Evolutionary conservation across 2,329 filamentous ascomycete genomes (phyloP).

Genomic region (Rosellinia necatrix): DNA sequence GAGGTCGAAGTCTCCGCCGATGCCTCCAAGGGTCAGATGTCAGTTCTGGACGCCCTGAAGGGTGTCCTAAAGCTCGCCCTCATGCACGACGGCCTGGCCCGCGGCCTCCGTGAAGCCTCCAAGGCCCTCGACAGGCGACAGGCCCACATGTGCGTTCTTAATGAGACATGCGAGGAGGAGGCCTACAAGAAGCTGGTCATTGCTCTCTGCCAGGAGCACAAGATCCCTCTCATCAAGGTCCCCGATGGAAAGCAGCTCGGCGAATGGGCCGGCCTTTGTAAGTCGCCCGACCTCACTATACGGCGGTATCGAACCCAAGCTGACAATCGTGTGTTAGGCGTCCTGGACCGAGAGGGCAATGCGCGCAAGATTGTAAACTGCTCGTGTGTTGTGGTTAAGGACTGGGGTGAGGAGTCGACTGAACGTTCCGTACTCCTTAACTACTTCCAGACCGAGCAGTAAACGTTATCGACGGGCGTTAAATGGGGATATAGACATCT

Average conservation of each 20-base stretch:
- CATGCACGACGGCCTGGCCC: conserved; percentile 99
- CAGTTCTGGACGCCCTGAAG: conserved; percentile 97
- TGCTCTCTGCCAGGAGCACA: conserved; percentile 98
- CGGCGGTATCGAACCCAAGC: conserved; percentile 20
- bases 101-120: conserved; percentile 96
- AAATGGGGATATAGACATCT: conserved; percentile 37
- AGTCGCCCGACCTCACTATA: conserved; percentile 50
- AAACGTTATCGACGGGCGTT: conserved; percentile 48
- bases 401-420: conserved; percentile 99
- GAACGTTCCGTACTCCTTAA: conserved; percentile 99
- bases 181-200: conserved; percentile 99
- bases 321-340: conserved; percentile 63
- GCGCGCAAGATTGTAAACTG: conserved; percentile 99
- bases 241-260: conserved; percentile 99
- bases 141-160: conserved; percentile 99
- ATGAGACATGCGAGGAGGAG: conserved; percentile 99
- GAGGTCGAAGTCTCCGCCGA: conserved; percentile 98
- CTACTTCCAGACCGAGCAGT: conserved; percentile 97
- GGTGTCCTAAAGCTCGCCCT: conserved; percentile 97
- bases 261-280: conserved; percentile 99
- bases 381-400: conserved; percentile 99
- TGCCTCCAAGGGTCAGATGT: conserved; percentile 91
- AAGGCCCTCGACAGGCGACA: conserved; percentile 98
- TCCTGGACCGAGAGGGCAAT: conserved; percentile 98
- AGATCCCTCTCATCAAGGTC: conserved; percentile 99